These are phyloP conservation scores for Stagonosporopsis chrysanthemi DNA, from an alignment of 2,329 filamentous ascomycete genomes.

Conservation along the genomic window DNA sequence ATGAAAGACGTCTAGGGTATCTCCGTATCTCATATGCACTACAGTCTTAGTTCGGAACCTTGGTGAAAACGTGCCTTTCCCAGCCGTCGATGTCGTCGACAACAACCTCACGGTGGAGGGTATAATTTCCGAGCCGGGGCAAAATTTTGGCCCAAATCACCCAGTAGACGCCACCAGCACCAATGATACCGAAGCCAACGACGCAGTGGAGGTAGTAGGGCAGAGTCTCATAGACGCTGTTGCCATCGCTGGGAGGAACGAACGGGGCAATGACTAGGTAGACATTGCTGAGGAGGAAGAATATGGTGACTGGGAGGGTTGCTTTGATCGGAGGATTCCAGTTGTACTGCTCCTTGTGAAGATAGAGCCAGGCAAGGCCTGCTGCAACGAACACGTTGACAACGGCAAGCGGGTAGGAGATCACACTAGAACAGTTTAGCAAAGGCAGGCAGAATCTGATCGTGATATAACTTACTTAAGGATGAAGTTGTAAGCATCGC, in stretches of 20 bases:
- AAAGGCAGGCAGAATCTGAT: background rate
- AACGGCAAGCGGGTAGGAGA: conserved; percentile 69
- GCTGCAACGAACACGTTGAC: conserved; percentile 61
- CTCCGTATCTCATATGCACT: background rate
- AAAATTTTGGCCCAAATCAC: conserved; percentile 59
- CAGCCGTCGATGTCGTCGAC: conserved; percentile 48
- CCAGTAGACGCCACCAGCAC: conserved; percentile 60
- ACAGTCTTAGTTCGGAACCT: conserved; percentile 26
- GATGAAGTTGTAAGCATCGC: conserved; percentile 71
- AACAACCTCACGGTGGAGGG: conserved; percentile 46
- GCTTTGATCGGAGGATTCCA: conserved; percentile 60
- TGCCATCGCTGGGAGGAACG: conserved; percentile 56
- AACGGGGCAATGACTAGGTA: conserved; percentile 62
- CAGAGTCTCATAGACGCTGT: conserved; percentile 61
- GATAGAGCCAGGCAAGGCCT: conserved; percentile 59
- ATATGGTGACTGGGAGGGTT: conserved; percentile 58
- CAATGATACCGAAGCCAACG: conserved; percentile 60
- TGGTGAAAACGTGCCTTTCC: conserved; percentile 50
- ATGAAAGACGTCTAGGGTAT: conserved; percentile 5
- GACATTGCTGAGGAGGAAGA: conserved; percentile 62
- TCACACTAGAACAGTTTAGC: conserved; percentile 56
- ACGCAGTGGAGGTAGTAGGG: conserved; percentile 64
- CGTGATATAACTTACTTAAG: conserved; percentile 48
- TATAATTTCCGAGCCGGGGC: conserved; percentile 53
- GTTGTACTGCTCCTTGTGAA: conserved; percentile 50